A percentile compares a stretch with the other conserved stretches of the same genome.
Conservation (phyloP, 2,329 filamentous ascomycete genomes). For the Fusarium chlamydosporum region DNA sequence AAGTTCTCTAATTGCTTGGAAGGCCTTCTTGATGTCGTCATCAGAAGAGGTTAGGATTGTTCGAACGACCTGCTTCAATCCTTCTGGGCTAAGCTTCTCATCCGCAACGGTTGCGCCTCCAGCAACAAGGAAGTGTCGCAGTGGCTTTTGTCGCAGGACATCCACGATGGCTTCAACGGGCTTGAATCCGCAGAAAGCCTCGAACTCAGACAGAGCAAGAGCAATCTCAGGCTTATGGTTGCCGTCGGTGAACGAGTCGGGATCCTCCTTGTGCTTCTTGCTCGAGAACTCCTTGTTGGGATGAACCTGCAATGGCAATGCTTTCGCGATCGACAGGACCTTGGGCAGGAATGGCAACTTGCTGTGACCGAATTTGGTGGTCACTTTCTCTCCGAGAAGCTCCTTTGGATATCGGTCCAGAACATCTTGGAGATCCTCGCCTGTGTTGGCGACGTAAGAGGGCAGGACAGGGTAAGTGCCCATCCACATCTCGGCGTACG, state of each 20-base stretch:
- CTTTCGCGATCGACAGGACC: constrained; percentile 81
- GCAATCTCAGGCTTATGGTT: constrained; percentile 89
- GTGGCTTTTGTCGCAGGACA: constrained; percentile 66
- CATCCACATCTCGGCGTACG: constrained; percentile 81
- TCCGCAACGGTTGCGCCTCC: constrained; percentile 35
- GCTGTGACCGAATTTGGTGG: constrained; percentile 69
- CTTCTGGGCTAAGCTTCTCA: constrained; percentile 62
- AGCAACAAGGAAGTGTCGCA: constrained; percentile 43
- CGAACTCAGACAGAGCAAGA: constrained; percentile 77
- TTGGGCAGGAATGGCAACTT: constrained; percentile 82
- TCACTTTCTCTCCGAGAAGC: constrained; percentile 73
- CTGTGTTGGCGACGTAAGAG: constrained; percentile 72
- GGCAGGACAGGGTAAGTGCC: constrained; percentile 81
- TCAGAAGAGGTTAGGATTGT: constrained; percentile 67
- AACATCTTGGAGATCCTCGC: constrained; percentile 74
- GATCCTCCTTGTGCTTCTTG: constrained; percentile 74
- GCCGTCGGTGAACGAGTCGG: constrained; percentile 75
- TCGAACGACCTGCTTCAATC: constrained; percentile 67
- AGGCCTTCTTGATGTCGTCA: constrained; percentile 48
- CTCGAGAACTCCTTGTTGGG: constrained; percentile 77
- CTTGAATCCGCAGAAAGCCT: constrained; percentile 83
- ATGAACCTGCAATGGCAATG: constrained; percentile 81
- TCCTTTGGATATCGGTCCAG: constrained; percentile 72
- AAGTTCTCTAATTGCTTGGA: constrained; percentile 50
- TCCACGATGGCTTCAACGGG: constrained; percentile 71